Base-by-base conservation (phyloP, 2,329 filamentous ascomycete genomes). In the Furcasterigmium furcatum region DNA sequence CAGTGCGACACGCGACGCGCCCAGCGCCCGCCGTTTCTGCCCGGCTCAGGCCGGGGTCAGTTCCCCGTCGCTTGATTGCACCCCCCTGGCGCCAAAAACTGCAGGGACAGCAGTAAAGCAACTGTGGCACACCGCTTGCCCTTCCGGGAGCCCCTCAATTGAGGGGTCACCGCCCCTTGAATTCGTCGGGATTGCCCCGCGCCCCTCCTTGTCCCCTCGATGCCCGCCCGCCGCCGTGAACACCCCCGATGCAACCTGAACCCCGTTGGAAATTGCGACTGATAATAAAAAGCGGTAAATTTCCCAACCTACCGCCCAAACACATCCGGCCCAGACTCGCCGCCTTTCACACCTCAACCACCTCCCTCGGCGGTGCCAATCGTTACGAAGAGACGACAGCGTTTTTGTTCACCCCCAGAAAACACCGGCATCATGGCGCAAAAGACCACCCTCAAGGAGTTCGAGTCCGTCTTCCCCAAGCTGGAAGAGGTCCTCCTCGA, bases 381-480 rank as follows among this genome's bases (percentile, higher is more conserved):
- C 20, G 20, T 40, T 19, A 40, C 38, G 25, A 14, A 21, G 21
- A 40, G 21, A 5, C 14, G n/a, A 21, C n/a, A n/a, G 9, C 22
- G 25, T 19, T 10, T 9, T 27, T 25, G 13, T n/a, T 14, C 21
- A 27, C 30, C 9, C 32, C 38, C 47, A 54, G 44, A 47, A 42
- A 38, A 25, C 39, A 47, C 42, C 43, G 44, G 51, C 54, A 72
- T 59, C 43, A 84, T 82, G 79, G 77, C 80, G 35, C 71, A 94
- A 76, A 83, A 84, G 56, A 86, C 86, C 42, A 91, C 85, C 41
- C 82, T 91, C 48, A 76, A 87, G 61, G 85, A 95, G 61, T 99
- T 99, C 66, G 91, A 97, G 78, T 76, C 83, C 38, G 80, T 96
- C 64, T 97, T 91, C 73, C 89, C 90, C 46, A 85, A 85, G 68